A percentile compares a stretch with the other conserved stretches of the same genome.
Evolutionary conservation across 208 protist species (phyloP).

Genomic region (Leishmania lainsoni): DNA sequence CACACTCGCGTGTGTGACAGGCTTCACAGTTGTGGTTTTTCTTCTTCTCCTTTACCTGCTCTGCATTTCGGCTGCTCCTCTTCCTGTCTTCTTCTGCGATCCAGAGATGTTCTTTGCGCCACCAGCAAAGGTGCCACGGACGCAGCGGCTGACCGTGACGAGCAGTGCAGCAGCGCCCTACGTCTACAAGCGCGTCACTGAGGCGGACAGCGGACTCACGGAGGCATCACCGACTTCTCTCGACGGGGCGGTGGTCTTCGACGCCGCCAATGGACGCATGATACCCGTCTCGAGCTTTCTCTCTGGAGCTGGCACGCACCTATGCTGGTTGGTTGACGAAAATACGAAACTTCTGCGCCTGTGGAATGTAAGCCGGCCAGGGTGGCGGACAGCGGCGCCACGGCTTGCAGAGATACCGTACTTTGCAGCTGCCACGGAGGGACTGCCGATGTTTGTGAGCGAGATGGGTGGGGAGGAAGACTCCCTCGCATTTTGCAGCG

Average conservation of each 20-base stretch:
- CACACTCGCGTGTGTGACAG: background rate
- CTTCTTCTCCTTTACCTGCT: background rate
- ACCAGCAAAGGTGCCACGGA: slow-evolving; percentile 73
- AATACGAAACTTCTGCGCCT: slow-evolving; percentile 66
- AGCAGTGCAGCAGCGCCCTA: slow-evolving; percentile 12
- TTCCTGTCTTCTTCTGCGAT: background rate
- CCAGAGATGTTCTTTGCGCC: slow-evolving; percentile 60
- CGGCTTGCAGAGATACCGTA: slow-evolving; percentile 68
- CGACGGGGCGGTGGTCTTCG: slow-evolving; percentile 22
- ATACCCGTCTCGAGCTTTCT: slow-evolving; percentile 44
- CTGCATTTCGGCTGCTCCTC: background rate
- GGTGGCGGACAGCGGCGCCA: slow-evolving; percentile 54
- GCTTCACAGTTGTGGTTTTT: background rate
- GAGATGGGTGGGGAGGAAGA: slow-evolving; percentile 69
- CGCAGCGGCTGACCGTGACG: slow-evolving; percentile 52
- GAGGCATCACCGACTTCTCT: slow-evolving; percentile 23
- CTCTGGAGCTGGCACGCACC: slow-evolving; percentile 64
- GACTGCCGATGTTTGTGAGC: slow-evolving; percentile 68
- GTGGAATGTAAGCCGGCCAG: slow-evolving; percentile 62
- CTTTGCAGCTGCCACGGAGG: slow-evolving; percentile 59
- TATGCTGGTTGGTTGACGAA: slow-evolving; percentile 81
- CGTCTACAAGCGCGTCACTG: slow-evolving; percentile 22
- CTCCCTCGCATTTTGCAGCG: slow-evolving; percentile 80
- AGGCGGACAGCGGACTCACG: slow-evolving; percentile 8
- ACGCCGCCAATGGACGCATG: background rate